phyloP scores from a whole-genome alignment of 352 stramenopile species.

The Pilasporangium apinafurcum region DNA sequence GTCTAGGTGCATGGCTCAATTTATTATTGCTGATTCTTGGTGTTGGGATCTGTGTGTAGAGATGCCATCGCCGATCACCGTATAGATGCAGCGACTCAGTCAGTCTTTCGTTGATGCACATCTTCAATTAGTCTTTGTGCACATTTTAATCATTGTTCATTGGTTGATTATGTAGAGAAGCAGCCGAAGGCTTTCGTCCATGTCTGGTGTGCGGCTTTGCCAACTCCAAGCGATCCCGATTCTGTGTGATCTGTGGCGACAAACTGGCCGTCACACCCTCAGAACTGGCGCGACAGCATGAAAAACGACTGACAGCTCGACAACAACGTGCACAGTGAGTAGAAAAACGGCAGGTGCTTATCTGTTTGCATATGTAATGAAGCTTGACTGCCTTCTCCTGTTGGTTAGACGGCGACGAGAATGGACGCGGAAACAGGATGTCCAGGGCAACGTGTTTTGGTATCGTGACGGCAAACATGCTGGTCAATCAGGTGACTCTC shows the following conservation, averaged over 20 bases:
- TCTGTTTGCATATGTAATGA: no score
- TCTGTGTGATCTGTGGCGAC: constrained; percentile 42
- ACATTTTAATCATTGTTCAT: no score
- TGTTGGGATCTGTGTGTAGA: not conserved
- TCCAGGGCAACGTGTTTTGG: constrained; percentile 53
- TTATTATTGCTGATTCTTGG: not conserved
- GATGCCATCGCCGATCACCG: constrained; percentile 12
- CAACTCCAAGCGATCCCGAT: constrained; percentile 47
- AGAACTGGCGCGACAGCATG: not conserved
- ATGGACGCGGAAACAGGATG: constrained; percentile 47
- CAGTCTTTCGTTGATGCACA: not conserved
- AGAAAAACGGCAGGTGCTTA: not conserved
- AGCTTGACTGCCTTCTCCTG: no score
- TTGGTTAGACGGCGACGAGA: constrained; percentile 32
- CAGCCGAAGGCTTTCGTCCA: constrained; percentile 33
- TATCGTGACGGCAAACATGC: constrained; percentile 21
- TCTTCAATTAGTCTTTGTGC: not conserved
- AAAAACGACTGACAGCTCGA: not conserved
- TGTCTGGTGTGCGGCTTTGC: constrained; percentile 47
- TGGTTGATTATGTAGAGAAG: constrained; percentile 14
- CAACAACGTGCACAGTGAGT: constrained; percentile 1
- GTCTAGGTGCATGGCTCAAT: not conserved
- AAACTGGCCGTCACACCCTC: constrained; percentile 11
- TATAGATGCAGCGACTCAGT: constrained; percentile 38
- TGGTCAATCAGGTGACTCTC: not conserved